Conservation (phyloP, 305 asterid genomes). For the Fraxinus xanthoxyloides region DNA sequence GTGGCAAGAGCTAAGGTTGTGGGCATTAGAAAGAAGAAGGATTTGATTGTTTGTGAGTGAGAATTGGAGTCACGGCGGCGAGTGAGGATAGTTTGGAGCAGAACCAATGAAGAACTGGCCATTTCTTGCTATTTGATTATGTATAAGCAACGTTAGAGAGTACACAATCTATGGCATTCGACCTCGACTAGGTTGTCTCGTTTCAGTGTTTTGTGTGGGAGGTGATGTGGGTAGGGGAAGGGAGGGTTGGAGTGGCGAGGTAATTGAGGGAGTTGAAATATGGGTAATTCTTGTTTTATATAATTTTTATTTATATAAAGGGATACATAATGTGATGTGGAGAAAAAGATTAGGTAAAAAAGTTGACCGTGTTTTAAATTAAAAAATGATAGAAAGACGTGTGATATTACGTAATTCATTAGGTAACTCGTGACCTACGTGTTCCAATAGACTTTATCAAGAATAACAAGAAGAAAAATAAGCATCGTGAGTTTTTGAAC, state of each 20-base stretch:
- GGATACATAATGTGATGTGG: too few relatives aligned
- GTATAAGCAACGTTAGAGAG: background rate
- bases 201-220: background rate
- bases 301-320: too few relatives aligned
- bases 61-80: conserved; percentile 47
- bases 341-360: too few relatives aligned
- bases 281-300: too few relatives aligned
- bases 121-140: conserved; percentile 17
- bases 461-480: too few relatives aligned
- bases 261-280: background rate
- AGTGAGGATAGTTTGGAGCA: conserved; percentile 41
- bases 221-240: background rate
- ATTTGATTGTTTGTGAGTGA: conserved; percentile 29
- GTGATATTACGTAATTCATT: too few relatives aligned
- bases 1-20: conserved; percentile 69
- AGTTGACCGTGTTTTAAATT: too few relatives aligned
- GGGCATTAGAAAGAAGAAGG: conserved; percentile 52
- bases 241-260: background rate
- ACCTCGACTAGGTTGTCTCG: background rate
- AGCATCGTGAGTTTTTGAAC: too few relatives aligned
- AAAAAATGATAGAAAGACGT: too few relatives aligned
- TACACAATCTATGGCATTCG: background rate
- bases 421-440: too few relatives aligned
- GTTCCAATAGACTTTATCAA: too few relatives aligned
- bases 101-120: conserved; percentile 43